Conservation (phyloP, 345 rosid species). For the Corchorus capsularis region DNA sequence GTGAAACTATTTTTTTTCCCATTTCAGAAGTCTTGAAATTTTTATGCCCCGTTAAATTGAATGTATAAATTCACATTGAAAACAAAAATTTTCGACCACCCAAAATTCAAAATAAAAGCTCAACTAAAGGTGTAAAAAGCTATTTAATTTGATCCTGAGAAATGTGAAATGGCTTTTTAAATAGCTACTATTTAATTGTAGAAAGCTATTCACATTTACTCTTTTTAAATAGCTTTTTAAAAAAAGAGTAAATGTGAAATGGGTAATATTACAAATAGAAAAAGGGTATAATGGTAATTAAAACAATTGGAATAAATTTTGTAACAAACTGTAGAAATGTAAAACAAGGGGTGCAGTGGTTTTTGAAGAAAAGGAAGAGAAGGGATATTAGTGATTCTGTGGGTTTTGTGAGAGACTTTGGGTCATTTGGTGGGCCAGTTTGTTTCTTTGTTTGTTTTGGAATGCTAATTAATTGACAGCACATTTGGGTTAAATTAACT, state of each 20-base stretch:
- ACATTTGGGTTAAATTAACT: neutral
- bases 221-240: no score
- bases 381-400: constrained; percentile 12
- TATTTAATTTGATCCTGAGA: neutral
- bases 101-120: no score
- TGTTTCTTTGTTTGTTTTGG: neutral
- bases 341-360: constrained; percentile 46
- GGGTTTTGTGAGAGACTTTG: neutral
- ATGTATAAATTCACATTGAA: neutral
- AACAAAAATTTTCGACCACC: neutral
- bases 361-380: constrained; percentile 4
- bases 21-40: no score
- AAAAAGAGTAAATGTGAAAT: neutral
- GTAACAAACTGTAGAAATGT: neutral
- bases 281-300: constrained; percentile 27
- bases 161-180: no score
- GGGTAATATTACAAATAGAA: neutral
- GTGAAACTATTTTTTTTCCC: neutral
- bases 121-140: neutral
- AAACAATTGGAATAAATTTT: fast-evolving
- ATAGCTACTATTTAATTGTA: no score
- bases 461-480: neutral
- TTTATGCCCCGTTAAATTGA: no score
- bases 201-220: no score
- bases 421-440: neutral